phyloP scores from a whole-genome alignment of 176 grass and related monocot species.

The Tillandsia leiboldiana region DNA sequence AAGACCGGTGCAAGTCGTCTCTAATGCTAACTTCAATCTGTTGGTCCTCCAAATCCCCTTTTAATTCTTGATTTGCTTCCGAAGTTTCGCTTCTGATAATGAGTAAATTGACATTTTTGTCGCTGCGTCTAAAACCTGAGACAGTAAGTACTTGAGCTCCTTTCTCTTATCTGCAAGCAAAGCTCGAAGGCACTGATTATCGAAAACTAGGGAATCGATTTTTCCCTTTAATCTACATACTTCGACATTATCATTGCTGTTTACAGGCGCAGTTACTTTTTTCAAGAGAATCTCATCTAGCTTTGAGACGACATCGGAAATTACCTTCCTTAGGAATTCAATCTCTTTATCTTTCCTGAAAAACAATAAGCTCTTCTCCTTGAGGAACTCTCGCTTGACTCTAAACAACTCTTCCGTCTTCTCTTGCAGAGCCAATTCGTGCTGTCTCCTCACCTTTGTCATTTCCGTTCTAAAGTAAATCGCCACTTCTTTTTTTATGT shows the following conservation, averaged over 20 bases:
- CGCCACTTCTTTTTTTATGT: conserved; percentile 57
- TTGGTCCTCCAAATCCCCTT: conserved; percentile 47
- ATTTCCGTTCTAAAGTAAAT: conserved; percentile 85
- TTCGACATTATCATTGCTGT: conserved; percentile 42
- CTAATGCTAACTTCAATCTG: conserved; percentile 53
- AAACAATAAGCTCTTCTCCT: conserved; percentile 47
- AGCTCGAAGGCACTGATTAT: conserved; percentile 53
- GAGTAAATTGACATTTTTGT: conserved; percentile 42
- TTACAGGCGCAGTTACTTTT: conserved; percentile 25
- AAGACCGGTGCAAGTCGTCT: conserved; percentile 54
- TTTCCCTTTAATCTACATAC: conserved; percentile 42
- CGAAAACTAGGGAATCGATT: conserved; percentile 54
- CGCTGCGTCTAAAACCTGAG: conserved; percentile 42
- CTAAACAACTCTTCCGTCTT: conserved; percentile 95
- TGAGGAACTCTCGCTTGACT: conserved; percentile 69
- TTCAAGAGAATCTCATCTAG: conserved; percentile 55
- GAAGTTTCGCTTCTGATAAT: conserved; percentile 32
- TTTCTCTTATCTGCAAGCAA: conserved; percentile 62
- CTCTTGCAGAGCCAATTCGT: conserved; percentile 78
- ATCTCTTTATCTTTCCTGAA: conserved; percentile 75
- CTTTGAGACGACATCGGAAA: conserved; percentile 74
- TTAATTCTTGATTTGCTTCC: conserved; percentile 37
- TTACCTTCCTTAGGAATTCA: conserved; percentile 67
- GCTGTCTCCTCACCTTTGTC: conserved; percentile 75
- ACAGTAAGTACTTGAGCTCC: conserved; percentile 51